Conservation (phyloP, 768 basidiomycete species). For the Butyriboletus loyo region DNA sequence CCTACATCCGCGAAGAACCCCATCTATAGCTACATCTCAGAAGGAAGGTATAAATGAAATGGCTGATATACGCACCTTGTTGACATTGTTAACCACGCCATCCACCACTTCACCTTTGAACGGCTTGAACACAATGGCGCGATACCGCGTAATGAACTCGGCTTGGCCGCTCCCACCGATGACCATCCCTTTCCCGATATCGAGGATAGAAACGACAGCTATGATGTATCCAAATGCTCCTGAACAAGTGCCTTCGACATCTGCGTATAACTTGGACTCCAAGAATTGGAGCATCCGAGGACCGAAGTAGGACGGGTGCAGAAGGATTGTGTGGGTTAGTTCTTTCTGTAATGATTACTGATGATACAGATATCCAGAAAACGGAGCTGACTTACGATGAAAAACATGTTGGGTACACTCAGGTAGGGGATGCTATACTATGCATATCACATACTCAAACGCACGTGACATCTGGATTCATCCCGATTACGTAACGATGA, state of each 20-base stretch:
- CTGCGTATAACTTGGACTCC: slow-evolving; percentile 88
- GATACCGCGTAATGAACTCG: slow-evolving; percentile 91
- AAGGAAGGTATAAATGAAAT: background rate
- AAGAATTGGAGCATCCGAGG: slow-evolving; percentile 93
- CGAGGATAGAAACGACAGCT: slow-evolving; percentile 84
- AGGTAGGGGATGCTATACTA: background rate
- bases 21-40: slow-evolving; percentile 57
- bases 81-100: slow-evolving; percentile 92
- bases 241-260: slow-evolving; percentile 96
- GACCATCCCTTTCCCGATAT: slow-evolving; percentile 92
- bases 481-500: slow-evolving; percentile 17
- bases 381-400: slow-evolving; percentile 52
- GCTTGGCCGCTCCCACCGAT: slow-evolving; percentile 91
- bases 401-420: slow-evolving; percentile 53
- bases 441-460: background rate
- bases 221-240: slow-evolving; percentile 95
- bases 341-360: slow-evolving; percentile 64
- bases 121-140: slow-evolving; percentile 98
- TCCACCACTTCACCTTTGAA: slow-evolving; percentile 99
- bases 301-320: slow-evolving; percentile 98
- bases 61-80: slow-evolving; percentile 61
- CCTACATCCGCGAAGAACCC: slow-evolving; percentile 98
- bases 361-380: background rate
- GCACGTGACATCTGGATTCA: slow-evolving; percentile 11
- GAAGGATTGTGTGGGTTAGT: slow-evolving; percentile 93